phyloP scores from a whole-genome alignment of 257 asterid species.

The Lavandula angustifolia region DNA sequence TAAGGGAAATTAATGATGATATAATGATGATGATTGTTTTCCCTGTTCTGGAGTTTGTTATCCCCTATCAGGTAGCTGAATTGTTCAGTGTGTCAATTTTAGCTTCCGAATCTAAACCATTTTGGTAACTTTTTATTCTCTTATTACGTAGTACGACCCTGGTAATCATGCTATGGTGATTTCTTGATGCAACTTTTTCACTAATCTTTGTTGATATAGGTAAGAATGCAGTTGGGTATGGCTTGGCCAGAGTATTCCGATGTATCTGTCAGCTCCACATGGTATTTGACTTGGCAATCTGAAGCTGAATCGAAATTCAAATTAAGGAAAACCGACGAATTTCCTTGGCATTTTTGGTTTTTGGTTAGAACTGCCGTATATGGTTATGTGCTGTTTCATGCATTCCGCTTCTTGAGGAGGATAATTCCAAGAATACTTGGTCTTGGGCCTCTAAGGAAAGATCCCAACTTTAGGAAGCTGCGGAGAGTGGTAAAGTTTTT shows the following conservation, averaged over 20 bases:
- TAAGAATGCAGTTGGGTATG: slow-evolving; percentile 84
- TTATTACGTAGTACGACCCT: slow-evolving; percentile 5
- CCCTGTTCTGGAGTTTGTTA: slow-evolving; percentile 73
- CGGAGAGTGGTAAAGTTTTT: slow-evolving; percentile 68
- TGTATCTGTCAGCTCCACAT: slow-evolving; percentile 65
- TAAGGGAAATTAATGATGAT: slow-evolving; percentile 65
- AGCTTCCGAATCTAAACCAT: slow-evolving; percentile 13
- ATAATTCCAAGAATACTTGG: slow-evolving; percentile 78
- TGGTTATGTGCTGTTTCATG: slow-evolving; percentile 61
- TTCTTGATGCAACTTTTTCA: slow-evolving; percentile 20
- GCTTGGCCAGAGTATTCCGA: slow-evolving; percentile 92
- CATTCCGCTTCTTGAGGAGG: slow-evolving; percentile 61
- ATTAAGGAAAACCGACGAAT: slow-evolving; percentile 57
- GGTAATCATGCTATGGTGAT: slow-evolving; percentile 26
- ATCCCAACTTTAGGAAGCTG: slow-evolving; percentile 77
- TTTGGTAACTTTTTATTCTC: slow-evolving; percentile 26
- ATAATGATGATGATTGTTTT: slow-evolving; percentile 79
- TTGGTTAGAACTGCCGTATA: slow-evolving; percentile 63
- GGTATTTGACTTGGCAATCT: slow-evolving; percentile 91
- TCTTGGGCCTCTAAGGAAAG: slow-evolving; percentile 65
- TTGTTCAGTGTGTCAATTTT: slow-evolving; percentile 22
- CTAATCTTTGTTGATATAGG: slow-evolving; percentile 42
- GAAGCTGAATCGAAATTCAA: slow-evolving; percentile 67
- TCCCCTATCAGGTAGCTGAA: slow-evolving; percentile 75
- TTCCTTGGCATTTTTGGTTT: slow-evolving; percentile 84